phyloP scores from a whole-genome alignment of 768 basidiomycete genomes.

The Tremella mesenterica region DNA sequence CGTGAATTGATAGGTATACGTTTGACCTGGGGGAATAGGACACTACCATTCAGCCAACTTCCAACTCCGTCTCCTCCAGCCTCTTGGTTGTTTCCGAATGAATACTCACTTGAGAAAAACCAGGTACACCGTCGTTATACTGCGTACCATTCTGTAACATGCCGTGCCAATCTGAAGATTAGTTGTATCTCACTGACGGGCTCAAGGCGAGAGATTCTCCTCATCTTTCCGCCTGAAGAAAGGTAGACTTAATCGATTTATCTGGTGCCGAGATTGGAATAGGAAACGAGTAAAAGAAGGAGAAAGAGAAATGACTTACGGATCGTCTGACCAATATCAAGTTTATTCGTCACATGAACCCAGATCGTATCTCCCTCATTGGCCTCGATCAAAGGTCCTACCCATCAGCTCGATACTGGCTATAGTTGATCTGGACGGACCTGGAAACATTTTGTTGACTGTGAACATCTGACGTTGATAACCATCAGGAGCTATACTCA shows the following conservation, averaged over 20 bases:
- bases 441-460: constrained; percentile 23
- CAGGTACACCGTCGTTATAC: constrained; percentile 27
- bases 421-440: not conserved
- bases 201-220: no score
- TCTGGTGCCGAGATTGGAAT: no score
- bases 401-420: not conserved
- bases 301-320: constrained; percentile 14
- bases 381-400: constrained; percentile 26
- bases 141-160: constrained; percentile 28
- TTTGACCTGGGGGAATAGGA: constrained; percentile 15
- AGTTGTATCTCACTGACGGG: not conserved
- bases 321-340: constrained; percentile 14
- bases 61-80: not conserved
- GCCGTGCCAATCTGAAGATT: constrained; percentile 26
- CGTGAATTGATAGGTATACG: constrained; percentile 31
- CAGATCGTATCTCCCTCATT: constrained; percentile 33
- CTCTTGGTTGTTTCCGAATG: not conserved
- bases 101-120: constrained; percentile 21
- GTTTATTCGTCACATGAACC: constrained; percentile 25
- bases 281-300: no score
- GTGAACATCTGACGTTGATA: constrained; percentile 15
- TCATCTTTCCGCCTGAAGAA: no score
- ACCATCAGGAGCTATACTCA: constrained; percentile 21
- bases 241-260: no score
- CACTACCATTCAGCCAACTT: constrained; percentile 14